phyloP scores from a whole-genome alignment of 2,329 filamentous ascomycete species.

The Exophiala oligosperma region DNA sequence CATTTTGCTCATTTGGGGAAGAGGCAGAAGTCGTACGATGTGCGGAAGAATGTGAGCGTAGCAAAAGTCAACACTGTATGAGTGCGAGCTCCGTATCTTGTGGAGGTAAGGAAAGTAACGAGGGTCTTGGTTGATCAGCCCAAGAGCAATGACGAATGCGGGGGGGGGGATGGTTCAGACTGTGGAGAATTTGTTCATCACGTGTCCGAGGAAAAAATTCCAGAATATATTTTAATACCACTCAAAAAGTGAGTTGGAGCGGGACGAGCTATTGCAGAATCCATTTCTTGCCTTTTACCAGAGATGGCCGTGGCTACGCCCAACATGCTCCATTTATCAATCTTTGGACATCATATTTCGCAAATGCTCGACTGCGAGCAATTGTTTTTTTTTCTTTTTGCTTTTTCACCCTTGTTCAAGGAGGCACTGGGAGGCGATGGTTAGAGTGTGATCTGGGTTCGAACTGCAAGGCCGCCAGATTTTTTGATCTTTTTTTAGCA shows the following conservation, averaged over 20 bases:
- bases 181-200: background rate
- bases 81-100: background rate
- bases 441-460: background rate
- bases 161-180: background rate
- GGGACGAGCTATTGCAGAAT: slow-evolving; percentile 70
- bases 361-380: background rate
- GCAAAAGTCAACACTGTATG: too few relatives aligned
- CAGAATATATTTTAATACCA: slow-evolving; percentile 28
- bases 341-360: slow-evolving; percentile 53
- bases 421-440: too few relatives aligned
- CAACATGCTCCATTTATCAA: slow-evolving; percentile 59
- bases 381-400: slow-evolving; percentile 15
- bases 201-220: slow-evolving; percentile 8
- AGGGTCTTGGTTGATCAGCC: background rate
- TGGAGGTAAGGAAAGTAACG: background rate
- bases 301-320: slow-evolving; percentile 70
- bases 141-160: background rate
- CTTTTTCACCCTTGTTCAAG: background rate
- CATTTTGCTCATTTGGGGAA: slow-evolving; percentile 17
- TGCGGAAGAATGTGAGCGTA: too few relatives aligned
- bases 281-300: slow-evolving; percentile 80
- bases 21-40: too few relatives aligned
- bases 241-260: slow-evolving; percentile 49
- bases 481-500: background rate
- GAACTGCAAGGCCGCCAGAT: background rate